phyloP scores from a whole-genome alignment of 1,284 basidiomycete species.

The Takashimella koratensis region DNA sequence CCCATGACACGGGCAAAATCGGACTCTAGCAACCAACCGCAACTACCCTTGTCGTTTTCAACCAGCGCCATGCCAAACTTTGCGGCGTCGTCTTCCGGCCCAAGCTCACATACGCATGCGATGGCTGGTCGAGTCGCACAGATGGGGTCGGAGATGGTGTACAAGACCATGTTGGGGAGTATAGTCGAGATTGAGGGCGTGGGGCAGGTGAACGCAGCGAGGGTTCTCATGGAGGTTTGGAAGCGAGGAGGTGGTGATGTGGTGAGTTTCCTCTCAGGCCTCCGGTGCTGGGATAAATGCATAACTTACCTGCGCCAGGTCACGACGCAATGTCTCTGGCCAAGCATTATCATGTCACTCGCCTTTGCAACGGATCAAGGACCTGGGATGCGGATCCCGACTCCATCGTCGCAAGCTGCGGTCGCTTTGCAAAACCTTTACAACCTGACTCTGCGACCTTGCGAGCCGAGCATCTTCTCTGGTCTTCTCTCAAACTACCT shows the following conservation, averaged over 20 bases:
- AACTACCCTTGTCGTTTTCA: background rate
- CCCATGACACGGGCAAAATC: background rate
- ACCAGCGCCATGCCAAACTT: background rate
- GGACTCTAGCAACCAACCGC: background rate
- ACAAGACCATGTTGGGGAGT: constrained; percentile 28
- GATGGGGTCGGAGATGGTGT: constrained; percentile 14
- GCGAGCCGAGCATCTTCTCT: constrained; percentile 39
- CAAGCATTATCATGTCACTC: constrained; percentile 36
- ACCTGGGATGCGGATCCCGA: constrained; percentile 16
- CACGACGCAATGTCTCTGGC: constrained; percentile 35
- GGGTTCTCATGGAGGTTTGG: constrained; percentile 41
- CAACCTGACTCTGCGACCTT: constrained; percentile 36
- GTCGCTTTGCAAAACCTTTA: constrained; percentile 38
- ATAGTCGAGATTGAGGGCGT: constrained; percentile 42
- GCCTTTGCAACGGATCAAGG: constrained; percentile 16
- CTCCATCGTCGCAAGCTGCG: constrained; percentile 30
- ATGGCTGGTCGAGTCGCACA: constrained; percentile 10
- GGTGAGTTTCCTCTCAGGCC: constrained; percentile 29
- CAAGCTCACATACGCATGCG: background rate
- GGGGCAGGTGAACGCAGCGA: constrained; percentile 30
- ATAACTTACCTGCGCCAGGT: too few relatives aligned
- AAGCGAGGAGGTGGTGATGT: constrained; percentile 38
- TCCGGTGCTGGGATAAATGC: too few relatives aligned
- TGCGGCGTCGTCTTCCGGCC: background rate
- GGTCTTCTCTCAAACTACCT: constrained; percentile 33